A percentile compares a stretch with the other conserved stretches of the same genome.
These are phyloP conservation scores for Rhynchosporium secalis DNA, from an alignment of 2,329 filamentous ascomycete species.

Conservation along the genomic window DNA sequence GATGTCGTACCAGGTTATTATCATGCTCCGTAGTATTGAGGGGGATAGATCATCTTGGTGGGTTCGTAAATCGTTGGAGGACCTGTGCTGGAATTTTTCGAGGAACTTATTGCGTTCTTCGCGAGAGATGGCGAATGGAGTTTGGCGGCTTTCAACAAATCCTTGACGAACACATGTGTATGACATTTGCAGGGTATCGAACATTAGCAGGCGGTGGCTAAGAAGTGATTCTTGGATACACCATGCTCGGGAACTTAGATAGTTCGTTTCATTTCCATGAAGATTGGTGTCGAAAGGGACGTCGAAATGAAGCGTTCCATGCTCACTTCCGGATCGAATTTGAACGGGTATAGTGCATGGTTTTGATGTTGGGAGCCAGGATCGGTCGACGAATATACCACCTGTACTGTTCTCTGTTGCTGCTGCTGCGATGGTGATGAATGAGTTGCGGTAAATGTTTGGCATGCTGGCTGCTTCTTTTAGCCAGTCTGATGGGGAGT, in stretches of 20 bases:
- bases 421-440: slow-evolving; percentile 14
- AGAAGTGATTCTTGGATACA: slow-evolving; percentile 18
- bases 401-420: not conserved
- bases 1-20: slow-evolving; percentile 15
- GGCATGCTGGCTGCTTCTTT: slow-evolving; percentile 13
- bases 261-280: not conserved
- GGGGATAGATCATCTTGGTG: too few species aligned
- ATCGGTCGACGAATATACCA: slow-evolving; percentile 5
- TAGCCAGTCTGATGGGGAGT: slow-evolving; percentile 24
- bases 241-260: slow-evolving; percentile 14
- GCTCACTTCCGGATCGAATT: not conserved
- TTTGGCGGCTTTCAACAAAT: slow-evolving; percentile 7
- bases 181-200: slow-evolving; percentile 15
- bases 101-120: slow-evolving; percentile 7
- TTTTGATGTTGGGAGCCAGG: not conserved
- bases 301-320: slow-evolving; percentile 7
- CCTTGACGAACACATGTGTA: slow-evolving; percentile 11
- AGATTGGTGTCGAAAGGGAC: not conserved
- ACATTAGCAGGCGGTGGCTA: slow-evolving; percentile 16
- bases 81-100: not conserved
- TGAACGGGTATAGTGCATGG: not conserved
- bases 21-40: not conserved
- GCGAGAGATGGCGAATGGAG: not conserved
- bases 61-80: too few species aligned
- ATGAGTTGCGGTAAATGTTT: slow-evolving; percentile 12